Conservation (phyloP, 768 basidiomycete genomes). For the Leccinum rimulosum region DNA sequence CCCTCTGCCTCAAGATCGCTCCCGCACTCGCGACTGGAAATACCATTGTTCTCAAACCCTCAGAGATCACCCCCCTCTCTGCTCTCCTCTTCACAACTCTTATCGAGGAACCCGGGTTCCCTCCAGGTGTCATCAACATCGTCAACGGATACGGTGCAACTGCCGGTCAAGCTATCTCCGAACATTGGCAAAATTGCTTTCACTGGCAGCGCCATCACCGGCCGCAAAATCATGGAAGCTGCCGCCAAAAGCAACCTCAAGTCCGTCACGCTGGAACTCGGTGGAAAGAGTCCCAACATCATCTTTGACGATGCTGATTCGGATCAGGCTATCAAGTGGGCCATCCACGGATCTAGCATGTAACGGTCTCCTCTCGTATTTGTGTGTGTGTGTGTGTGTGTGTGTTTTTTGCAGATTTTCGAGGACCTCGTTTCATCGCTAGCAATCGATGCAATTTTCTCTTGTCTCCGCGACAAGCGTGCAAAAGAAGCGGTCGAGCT, state of each 20-base stretch:
- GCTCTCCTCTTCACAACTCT: constrained; percentile 6
- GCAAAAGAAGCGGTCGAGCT: too few species aligned
- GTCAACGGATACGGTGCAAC: constrained; percentile 9
- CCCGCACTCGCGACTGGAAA: constrained; percentile 12
- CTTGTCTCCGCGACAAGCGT: too few species aligned
- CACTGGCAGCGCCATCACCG: constrained; percentile 9
- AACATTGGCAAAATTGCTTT: constrained; percentile 9
- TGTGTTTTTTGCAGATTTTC: too few species aligned
- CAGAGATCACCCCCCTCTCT: constrained; percentile 10
- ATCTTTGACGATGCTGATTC: constrained; percentile 11
- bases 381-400: too few species aligned
- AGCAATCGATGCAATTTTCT: too few species aligned
- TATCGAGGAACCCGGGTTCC: constrained; percentile 9
- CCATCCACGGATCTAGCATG: neutral
- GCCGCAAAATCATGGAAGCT: constrained; percentile 13
- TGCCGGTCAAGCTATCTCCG: constrained; percentile 9
- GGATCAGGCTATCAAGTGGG: constrained; percentile 14
- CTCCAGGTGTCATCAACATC: constrained; percentile 8
- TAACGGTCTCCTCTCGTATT: too few species aligned
- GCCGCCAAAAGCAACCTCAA: constrained; percentile 12
- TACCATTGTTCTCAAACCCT: constrained; percentile 11
- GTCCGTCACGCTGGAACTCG: constrained; percentile 9
- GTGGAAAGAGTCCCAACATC: constrained; percentile 11
- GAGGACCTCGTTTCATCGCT: too few species aligned
- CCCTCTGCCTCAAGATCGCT: constrained; percentile 6